phyloP scores from a whole-genome alignment of 2,329 filamentous ascomycete species.

The Epichloe baconii region DNA sequence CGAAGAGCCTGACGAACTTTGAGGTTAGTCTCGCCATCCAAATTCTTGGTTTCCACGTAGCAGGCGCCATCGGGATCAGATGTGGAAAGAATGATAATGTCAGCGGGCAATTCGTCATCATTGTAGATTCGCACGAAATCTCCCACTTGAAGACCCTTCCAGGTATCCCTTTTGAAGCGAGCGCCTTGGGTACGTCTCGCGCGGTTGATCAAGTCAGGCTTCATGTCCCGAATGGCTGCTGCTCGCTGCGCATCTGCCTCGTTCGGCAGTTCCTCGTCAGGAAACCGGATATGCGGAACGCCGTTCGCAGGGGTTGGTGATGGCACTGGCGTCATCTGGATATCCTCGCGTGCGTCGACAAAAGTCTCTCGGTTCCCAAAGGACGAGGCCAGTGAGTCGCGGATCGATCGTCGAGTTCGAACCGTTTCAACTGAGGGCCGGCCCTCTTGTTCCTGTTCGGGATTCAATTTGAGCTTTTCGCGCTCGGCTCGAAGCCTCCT shows the following conservation, averaged over 20 bases:
- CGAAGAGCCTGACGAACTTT: slow-evolving; percentile 89
- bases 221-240: slow-evolving; percentile 29
- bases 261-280: slow-evolving; percentile 25
- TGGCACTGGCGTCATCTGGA: slow-evolving; percentile 91
- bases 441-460: slow-evolving; percentile 32
- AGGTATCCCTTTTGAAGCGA: slow-evolving; percentile 81
- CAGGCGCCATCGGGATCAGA: slow-evolving; percentile 90
- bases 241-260: slow-evolving; percentile 20
- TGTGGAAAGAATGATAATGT: slow-evolving; percentile 83
- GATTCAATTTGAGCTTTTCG: slow-evolving; percentile 20
- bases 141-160: slow-evolving; percentile 91
- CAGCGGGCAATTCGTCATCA: slow-evolving; percentile 87
- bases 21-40: slow-evolving; percentile 95
- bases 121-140: slow-evolving; percentile 96
- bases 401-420: slow-evolving; percentile 20
- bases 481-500: slow-evolving; percentile 34
- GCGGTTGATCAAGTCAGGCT: slow-evolving; percentile 57
- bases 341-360: slow-evolving; percentile 50
- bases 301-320: slow-evolving; percentile 49
- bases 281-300: slow-evolving; percentile 26
- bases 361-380: slow-evolving; percentile 41
- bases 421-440: slow-evolving; percentile 42
- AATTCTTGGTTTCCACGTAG: slow-evolving; percentile 95
- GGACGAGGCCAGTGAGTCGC: slow-evolving; percentile 32
- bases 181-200: slow-evolving; percentile 53